Evolutionary conservation across 352 stramenopile genomes (phyloP).

Genomic region (Aphanomyces astaci): DNA sequence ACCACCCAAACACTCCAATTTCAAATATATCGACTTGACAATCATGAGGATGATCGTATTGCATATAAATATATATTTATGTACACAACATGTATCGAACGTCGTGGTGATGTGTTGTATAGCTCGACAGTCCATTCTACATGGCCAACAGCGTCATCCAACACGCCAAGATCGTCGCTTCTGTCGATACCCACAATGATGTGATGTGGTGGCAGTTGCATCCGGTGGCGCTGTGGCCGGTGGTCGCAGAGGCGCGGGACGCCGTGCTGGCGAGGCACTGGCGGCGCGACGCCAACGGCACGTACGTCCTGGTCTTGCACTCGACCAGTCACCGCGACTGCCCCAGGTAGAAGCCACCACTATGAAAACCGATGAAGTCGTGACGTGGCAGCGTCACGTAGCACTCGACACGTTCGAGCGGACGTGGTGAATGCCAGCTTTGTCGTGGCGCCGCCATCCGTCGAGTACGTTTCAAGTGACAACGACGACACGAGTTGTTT

Average conservation of each 20-base stretch:
- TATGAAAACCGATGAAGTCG: background rate
- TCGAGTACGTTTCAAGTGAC: constrained; percentile 38
- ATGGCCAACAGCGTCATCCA: constrained; percentile 66
- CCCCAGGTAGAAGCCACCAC: constrained; percentile 22
- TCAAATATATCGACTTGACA: no score
- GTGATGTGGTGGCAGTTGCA: constrained; percentile 71
- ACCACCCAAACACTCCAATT: no score
- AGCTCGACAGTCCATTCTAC: constrained; percentile 67
- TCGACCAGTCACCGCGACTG: constrained; percentile 63
- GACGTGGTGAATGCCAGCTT: constrained; percentile 71
- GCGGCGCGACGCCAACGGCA: constrained; percentile 69
- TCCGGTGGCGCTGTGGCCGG: constrained; percentile 61
- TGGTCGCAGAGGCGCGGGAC: constrained; percentile 56
- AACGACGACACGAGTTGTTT: constrained; percentile 65
- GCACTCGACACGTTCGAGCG: constrained; percentile 36
- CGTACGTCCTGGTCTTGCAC: constrained; percentile 82
- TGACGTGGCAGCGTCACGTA: background rate
- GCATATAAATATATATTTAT: no score
- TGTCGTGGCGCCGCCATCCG: constrained; percentile 35
- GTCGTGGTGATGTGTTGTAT: constrained; percentile 29
- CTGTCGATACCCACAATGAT: constrained; percentile 59
- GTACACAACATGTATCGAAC: no score
- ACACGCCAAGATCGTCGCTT: constrained; percentile 47
- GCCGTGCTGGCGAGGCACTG: constrained; percentile 74
- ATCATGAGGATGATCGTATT: no score